These are phyloP conservation scores for Cutaneotrichosporon mucoides DNA, from an alignment of 1,284 basidiomycete species.

Conservation along the genomic window DNA sequence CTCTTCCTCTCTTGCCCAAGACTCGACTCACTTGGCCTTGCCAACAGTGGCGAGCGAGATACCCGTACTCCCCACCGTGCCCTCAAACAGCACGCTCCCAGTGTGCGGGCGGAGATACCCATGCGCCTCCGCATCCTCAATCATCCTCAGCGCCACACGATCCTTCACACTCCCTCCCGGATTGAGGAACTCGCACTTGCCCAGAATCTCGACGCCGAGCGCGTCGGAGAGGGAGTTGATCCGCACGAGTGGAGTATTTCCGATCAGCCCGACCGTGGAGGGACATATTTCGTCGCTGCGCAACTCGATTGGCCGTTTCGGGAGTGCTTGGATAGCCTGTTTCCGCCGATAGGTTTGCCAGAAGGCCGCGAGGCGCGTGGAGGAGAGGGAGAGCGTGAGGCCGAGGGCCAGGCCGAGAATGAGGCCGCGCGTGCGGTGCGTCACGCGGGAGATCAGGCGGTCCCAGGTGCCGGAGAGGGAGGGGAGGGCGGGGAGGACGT, in stretches of 20 bases:
- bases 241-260: conserved; percentile 90
- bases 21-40: conserved; percentile 64
- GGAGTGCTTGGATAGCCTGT: conserved; percentile 41
- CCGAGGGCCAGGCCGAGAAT: conserved; percentile 66
- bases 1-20: not conserved
- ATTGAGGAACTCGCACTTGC: conserved; percentile 65
- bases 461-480: not conserved
- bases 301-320: conserved; percentile 65
- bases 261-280: conserved; percentile 77
- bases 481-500: not conserved
- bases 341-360: conserved; percentile 54
- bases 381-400: conserved; percentile 64
- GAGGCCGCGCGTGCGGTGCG: conserved; percentile 48
- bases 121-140: conserved; percentile 82
- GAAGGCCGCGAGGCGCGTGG: conserved; percentile 57
- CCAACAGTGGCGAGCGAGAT: conserved; percentile 94
- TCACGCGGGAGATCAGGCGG: conserved; percentile 18
- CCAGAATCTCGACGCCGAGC: conserved; percentile 83
- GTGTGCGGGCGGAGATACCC: conserved; percentile 82
- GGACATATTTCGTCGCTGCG: conserved; percentile 64
- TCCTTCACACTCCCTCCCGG: conserved; percentile 98
- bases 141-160: conserved; percentile 86
- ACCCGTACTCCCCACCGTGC: conserved; percentile 94
- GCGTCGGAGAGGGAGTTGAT: conserved; percentile 87
- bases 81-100: conserved; percentile 92